A percentile compares a stretch with the other conserved stretches of the same genome.
Conservation (phyloP, 805 yeast genomes). For the Candida vaughaniae region DNA sequence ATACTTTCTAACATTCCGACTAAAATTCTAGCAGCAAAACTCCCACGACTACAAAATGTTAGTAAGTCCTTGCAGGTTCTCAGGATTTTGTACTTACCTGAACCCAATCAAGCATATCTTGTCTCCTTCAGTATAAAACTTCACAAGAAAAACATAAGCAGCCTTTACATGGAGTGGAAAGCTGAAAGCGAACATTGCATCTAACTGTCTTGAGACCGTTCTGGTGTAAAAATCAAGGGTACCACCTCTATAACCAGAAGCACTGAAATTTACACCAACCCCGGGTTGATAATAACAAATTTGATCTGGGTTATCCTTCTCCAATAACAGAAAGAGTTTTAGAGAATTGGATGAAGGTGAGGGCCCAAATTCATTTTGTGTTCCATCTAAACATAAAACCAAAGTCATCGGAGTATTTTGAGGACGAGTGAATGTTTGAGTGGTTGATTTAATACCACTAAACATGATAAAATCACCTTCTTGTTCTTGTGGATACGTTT, state of each 20-base stretch:
- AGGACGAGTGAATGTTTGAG: no score
- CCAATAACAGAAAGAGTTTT: conserved; percentile 51
- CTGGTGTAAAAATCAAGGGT: conserved; percentile 10
- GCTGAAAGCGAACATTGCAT: conserved; percentile 52
- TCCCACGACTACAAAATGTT: conserved; percentile 46
- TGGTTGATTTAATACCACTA: not conserved
- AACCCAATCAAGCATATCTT: conserved; percentile 58
- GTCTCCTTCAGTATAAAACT: conserved; percentile 49
- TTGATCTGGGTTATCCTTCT: conserved; percentile 40
- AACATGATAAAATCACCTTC: no score
- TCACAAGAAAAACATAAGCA: conserved; percentile 55
- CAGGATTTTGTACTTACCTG: conserved; percentile 23
- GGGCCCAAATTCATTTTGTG: conserved; percentile 57
- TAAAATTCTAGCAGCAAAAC: conserved; percentile 61
- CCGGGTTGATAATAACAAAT: conserved; percentile 70
- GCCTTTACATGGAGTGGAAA: conserved; percentile 56
- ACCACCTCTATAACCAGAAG: conserved; percentile 16
- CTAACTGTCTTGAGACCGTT: conserved; percentile 21
- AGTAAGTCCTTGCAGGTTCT: not conserved
- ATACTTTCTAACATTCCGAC: conserved; percentile 65
- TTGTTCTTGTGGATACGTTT: no score
- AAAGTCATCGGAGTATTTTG: conserved; percentile 40
- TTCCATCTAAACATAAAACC: conserved; percentile 63
- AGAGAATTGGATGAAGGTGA: conserved; percentile 55
- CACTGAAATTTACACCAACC: conserved; percentile 50